phyloP scores from a whole-genome alignment of 2,329 filamentous ascomycete species.

The Paracorniculantispora psalliotae region DNA sequence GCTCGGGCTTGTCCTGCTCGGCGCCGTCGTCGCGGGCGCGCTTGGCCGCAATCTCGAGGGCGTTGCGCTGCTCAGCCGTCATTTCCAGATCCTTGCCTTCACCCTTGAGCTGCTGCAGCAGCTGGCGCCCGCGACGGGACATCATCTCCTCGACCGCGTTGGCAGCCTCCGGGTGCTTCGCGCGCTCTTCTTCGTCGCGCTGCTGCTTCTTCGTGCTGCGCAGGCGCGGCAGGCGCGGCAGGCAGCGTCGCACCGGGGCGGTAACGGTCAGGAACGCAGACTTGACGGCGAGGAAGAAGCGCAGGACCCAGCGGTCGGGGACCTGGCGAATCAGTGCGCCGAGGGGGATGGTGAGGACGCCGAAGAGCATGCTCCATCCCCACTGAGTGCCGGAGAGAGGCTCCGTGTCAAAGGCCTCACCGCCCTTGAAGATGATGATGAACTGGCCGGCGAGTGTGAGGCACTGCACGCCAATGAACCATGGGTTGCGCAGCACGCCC shows the following conservation, averaged over 20 bases:
- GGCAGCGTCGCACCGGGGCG: slow-evolving; percentile 20
- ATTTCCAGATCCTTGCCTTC: slow-evolving; percentile 18
- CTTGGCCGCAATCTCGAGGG: slow-evolving; percentile 14
- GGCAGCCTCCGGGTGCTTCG: slow-evolving; percentile 13
- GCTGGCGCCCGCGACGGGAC: slow-evolving; percentile 14
- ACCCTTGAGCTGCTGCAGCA: slow-evolving; percentile 14
- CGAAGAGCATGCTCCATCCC: slow-evolving; percentile 65
- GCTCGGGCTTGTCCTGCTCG: slow-evolving; percentile 12
- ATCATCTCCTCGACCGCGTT: slow-evolving; percentile 21
- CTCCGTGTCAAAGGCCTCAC: slow-evolving; percentile 59
- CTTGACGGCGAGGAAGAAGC: slow-evolving; percentile 24
- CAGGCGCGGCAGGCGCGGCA: slow-evolving; percentile 20
- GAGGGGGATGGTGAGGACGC: slow-evolving; percentile 62
- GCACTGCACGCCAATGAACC: slow-evolving; percentile 65
- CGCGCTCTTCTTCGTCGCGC: slow-evolving; percentile 15
- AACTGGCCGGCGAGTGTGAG: slow-evolving; percentile 66
- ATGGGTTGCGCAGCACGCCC: slow-evolving; percentile 67
- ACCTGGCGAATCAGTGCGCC: slow-evolving; percentile 38
- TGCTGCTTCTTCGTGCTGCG: slow-evolving; percentile 20
- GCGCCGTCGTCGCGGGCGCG: slow-evolving; percentile 6
- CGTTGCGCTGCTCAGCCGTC: slow-evolving; percentile 19
- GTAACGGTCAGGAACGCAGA: slow-evolving; percentile 17
- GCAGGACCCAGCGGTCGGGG: slow-evolving; percentile 30
- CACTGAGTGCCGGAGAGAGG: slow-evolving; percentile 61
- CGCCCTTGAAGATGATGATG: slow-evolving; percentile 68